Evolutionary conservation across 2,329 filamentous ascomycete species (phyloP), one percentile per base, ranked within the genome.

Genomic region (Talaromyces sp.): DNA sequence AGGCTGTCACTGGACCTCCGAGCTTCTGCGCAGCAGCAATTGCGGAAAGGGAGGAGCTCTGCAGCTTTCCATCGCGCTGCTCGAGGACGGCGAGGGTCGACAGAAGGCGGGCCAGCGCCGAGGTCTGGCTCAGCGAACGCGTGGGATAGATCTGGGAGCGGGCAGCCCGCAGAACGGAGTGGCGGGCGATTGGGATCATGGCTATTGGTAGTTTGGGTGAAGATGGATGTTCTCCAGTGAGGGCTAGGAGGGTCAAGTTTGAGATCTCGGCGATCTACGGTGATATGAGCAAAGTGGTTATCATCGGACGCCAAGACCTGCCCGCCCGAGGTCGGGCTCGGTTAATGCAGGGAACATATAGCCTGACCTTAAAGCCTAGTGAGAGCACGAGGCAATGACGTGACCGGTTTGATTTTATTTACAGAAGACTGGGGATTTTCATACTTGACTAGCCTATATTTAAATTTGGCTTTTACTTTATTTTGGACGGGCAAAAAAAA

Each of bases 61-160:
- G 91, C 61, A 99, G 83, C 76, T 91, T 87, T 57, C 94, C 94
- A 66, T 96, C 89, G 66, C 87, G 86, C 76, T 97, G 94, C 77
- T 99, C 94, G 57, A 99, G 84, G 49, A 99, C 80, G 41, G 93
- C 93, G 51, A 99, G 83, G 32, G 92, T 94, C 46, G 92, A 97
- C 54, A 95, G 82, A 56, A 96, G 79, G 65, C 89, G 84, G 64
- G 82, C 80, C 60, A 88, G 76, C 57, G 82, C 80, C 52, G 84
- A 85, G 67, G 75, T 72, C 51, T 71, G 76, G 68, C 71, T 75
- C 69, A 70, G 66, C 54, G 68, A 65, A 44, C 64, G 63, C 54
- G 70, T 65, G 46, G 70, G 56, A 49, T 73, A 71, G 54, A 82
- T 71, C 68, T 79, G 79, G 42, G 77, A 73, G 57, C 75, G 74